These are phyloP conservation scores for Tirmania nivea DNA, from an alignment of 495 filamentous ascomycete species.

Conservation along the genomic window DNA sequence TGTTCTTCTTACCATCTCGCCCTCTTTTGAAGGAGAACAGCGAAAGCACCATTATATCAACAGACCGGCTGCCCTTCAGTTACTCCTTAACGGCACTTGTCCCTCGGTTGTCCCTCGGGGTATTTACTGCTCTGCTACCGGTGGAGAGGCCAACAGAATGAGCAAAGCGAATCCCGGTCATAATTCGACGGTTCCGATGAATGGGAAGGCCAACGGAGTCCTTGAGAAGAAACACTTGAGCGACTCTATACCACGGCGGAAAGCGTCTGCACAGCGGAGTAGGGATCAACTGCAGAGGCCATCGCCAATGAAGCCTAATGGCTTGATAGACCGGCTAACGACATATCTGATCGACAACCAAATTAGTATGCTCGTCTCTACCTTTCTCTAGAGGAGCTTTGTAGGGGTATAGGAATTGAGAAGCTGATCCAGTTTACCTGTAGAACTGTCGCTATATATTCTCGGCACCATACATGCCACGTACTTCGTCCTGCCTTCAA, in stretches of 20 bases:
- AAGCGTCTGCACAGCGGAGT: background rate
- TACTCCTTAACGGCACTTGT: too few species aligned
- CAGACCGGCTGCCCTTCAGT: too few species aligned
- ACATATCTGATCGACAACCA: background rate
- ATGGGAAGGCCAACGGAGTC: background rate
- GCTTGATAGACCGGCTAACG: background rate
- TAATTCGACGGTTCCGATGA: too few species aligned
- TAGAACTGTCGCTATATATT: background rate
- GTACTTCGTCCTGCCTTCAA: background rate
- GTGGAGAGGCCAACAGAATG: too few species aligned
- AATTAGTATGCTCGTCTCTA: background rate
- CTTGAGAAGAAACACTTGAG: background rate
- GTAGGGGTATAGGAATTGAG: too few species aligned
- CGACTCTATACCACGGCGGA: background rate
- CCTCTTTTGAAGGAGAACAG: too few species aligned
- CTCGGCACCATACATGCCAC: background rate
- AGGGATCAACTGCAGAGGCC: background rate
- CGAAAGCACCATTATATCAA: too few species aligned
- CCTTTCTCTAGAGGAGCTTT: too few species aligned
- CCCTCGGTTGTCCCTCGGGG: too few species aligned
- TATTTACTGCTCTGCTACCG: too few species aligned
- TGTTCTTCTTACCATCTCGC: too few species aligned
- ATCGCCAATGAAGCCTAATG: background rate
- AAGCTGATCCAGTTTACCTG: background rate
- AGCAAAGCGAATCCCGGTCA: too few species aligned